Evolutionary conservation across 108 stramenopile genomes (phyloP).

Genomic region (Nitzschia sp.): DNA sequence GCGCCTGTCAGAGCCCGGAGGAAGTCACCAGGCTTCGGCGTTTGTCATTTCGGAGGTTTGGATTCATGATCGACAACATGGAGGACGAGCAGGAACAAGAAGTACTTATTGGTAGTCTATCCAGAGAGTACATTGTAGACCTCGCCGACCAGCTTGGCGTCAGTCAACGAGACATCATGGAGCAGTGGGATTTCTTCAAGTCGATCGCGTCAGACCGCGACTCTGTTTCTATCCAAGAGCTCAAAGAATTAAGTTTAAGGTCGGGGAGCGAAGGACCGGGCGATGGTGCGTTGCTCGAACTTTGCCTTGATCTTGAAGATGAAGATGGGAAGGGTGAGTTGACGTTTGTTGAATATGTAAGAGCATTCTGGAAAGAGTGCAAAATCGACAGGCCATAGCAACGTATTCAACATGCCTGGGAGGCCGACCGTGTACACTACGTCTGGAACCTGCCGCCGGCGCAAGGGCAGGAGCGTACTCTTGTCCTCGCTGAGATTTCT

Average conservation of each 20-base stretch:
- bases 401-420: no score
- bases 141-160: constrained; percentile 20
- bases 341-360: constrained; percentile 33
- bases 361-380: constrained; percentile 9
- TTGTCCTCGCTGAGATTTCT: no score
- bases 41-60: not conserved
- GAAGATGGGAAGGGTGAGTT: constrained; percentile 31
- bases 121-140: constrained; percentile 9
- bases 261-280: constrained; percentile 15
- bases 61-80: not conserved
- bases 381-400: not conserved
- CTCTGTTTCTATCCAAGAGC: constrained; percentile 23
- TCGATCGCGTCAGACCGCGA: constrained; percentile 8
- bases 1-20: constrained; percentile 10
- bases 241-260: constrained; percentile 26
- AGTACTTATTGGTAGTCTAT: constrained; percentile 14
- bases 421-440: no score
- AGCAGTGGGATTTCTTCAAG: constrained; percentile 25
- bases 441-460: no score
- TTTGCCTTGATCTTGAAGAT: constrained; percentile 11
- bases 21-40: constrained; percentile 14
- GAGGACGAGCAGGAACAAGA: not conserved
- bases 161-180: constrained; percentile 8
- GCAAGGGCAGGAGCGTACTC: no score
- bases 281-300: constrained; percentile 5